Evolutionary conservation across 148 eudicot genomes (phyloP).

Genomic region (Rhododendron henanense): DNA sequence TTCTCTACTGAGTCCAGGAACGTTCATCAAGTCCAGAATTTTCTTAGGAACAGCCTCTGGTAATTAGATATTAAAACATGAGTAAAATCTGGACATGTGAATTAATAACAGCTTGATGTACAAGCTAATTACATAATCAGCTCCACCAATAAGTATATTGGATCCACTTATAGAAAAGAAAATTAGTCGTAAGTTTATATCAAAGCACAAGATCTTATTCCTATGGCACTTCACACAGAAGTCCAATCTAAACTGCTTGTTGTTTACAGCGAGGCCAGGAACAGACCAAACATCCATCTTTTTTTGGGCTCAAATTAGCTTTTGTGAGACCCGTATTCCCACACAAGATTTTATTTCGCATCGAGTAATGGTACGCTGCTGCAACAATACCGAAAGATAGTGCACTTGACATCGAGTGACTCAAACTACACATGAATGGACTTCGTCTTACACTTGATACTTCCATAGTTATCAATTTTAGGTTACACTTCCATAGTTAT

Average conservation of each 20-base stretch:
- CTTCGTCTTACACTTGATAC: not conserved
- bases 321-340: not conserved
- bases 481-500: not conserved
- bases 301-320: not conserved
- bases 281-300: not conserved
- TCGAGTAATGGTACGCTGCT: not conserved
- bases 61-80: not conserved
- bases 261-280: not conserved
- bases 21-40: slow-evolving; percentile 27
- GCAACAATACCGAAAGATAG: not conserved
- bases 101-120: not conserved
- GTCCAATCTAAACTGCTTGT: not conserved
- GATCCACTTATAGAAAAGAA: not conserved
- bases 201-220: not conserved
- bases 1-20: slow-evolving; percentile 22
- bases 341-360: not conserved
- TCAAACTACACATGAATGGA: not conserved
- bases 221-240: not conserved
- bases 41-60: slow-evolving; percentile 28
- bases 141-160: not conserved
- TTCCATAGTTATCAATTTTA: not conserved
- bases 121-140: not conserved
- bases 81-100: not conserved
- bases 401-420: not conserved
- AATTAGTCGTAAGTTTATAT: not conserved